Evolutionary conservation across 1,284 basidiomycete species (phyloP).

Genomic region (Polyporus tsugae): DNA sequence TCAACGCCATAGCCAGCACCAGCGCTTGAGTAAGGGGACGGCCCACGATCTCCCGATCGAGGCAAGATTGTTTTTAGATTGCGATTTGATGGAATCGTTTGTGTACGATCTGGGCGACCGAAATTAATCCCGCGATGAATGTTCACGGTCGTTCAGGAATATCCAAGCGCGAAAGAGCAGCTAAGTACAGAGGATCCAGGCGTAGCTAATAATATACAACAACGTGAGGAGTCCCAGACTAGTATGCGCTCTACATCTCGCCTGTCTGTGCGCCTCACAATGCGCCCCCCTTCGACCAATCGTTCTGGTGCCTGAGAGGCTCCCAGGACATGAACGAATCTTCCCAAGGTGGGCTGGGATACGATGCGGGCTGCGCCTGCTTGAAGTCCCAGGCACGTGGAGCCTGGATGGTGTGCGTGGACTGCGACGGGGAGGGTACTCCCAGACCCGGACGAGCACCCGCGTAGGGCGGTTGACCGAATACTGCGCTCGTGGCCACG

Average conservation of each 20-base stretch:
- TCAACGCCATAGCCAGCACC: not conserved
- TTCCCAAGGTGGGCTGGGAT: conserved; percentile 45
- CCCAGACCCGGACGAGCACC: conserved; percentile 15
- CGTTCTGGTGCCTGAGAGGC: conserved; percentile 41
- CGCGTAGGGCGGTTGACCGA: conserved; percentile 19
- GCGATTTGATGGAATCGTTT: conserved; percentile 34
- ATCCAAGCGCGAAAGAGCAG: not conserved
- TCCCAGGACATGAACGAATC: conserved; percentile 58
- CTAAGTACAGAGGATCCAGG: not conserved
- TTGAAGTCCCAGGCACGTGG: conserved; percentile 44
- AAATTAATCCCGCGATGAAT: conserved; percentile 24
- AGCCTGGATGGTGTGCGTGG: conserved; percentile 42
- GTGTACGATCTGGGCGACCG: conserved; percentile 26
- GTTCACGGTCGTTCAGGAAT: conserved; percentile 6
- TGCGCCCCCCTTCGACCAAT: conserved; percentile 27
- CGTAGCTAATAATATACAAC: conserved; percentile 15
- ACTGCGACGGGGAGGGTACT: conserved; percentile 29
- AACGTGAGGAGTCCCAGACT: conserved; percentile 12
- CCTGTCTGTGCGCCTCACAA: not conserved
- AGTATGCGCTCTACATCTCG: conserved; percentile 11
- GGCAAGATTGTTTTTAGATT: conserved; percentile 28
- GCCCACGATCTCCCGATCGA: conserved; percentile 26
- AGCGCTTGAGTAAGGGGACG: not conserved
- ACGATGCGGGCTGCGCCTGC: conserved; percentile 26
- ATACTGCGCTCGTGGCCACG: conserved; percentile 24